Base-by-base conservation (phyloP, 164 flowering plant species). In the Liriodendron chinense region DNA sequence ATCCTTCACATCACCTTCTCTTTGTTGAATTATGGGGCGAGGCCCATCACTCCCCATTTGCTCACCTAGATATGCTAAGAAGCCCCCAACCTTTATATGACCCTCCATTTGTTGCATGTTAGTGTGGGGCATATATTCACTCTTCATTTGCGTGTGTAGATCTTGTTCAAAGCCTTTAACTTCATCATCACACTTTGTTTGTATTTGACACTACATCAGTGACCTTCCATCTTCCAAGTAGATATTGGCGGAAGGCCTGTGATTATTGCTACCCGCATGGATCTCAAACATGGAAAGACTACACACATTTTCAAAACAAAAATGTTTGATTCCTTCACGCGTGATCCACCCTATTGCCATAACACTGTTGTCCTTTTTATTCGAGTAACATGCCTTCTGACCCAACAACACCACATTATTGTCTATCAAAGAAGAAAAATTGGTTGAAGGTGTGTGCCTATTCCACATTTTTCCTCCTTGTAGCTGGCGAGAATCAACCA, bases 191-290 rank as follows among this genome's bases (percentile, higher is more conserved):
- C 53, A 56, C 48, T 78, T n/a, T 22, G 88, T 26, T 79, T 90
- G 81, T 77, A 57, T 73, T 78, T 87, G 91, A 79, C 97, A 94
- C 12, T 92, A 89, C 64, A 87, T 48, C 68, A 96, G 82, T 76
- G 98, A 94, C 84, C 91, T 89, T 1, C 97, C 98, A 86, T 94
- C 91, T 71, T 82, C 84, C 83, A 94, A 72, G 80, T 84, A 89
- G 6, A 96, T 91, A 76, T 85, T 78, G 25, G 88, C 89, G 64
- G 92, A 75, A 16, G 98, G 91, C 9, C 80, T 80, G 62, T 26
- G 73, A 75, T 7, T 14, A 20, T 7, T 79, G 80, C 90, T 79
- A 28, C 89, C 94, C 57, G 93, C 95, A 85, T 96, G 99, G 77
- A 61, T 68, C 80, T 77, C 90, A 84, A 96, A 96, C n/a, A 77